A percentile compares a stretch with the other conserved stretches of the same genome.
Conservation (phyloP, 495 filamentous ascomycete genomes). For the Neohortaea acidophila region DNA sequence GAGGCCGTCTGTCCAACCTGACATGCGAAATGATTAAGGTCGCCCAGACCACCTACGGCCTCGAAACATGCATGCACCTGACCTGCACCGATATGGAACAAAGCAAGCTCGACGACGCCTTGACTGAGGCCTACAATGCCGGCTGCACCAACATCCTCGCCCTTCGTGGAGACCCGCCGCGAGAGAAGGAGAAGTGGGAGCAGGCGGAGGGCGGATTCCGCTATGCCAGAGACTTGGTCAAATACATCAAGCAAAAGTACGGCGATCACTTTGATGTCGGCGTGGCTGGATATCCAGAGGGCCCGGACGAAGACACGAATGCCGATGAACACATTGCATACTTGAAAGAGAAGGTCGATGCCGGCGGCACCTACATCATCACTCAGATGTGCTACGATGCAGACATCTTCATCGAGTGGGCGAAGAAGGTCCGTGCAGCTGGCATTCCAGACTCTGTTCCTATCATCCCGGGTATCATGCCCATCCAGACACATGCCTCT, state of each 20-base stretch:
- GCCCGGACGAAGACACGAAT: slow-evolving; percentile 81
- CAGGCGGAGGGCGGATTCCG: slow-evolving; percentile 62
- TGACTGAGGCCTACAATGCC: slow-evolving; percentile 78
- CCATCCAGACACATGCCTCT: slow-evolving; percentile 84
- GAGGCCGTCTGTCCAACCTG: slow-evolving; percentile 74
- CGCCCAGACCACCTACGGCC: slow-evolving; percentile 87
- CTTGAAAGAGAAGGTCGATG: slow-evolving; percentile 94
- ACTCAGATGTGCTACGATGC: slow-evolving; percentile 99
- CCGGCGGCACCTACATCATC: slow-evolving; percentile 81
- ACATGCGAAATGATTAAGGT: slow-evolving; percentile 97
- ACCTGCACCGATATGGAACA: slow-evolving; percentile 97
- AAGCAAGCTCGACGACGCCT: slow-evolving; percentile 76
- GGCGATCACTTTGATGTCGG: slow-evolving; percentile 96
- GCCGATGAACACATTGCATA: slow-evolving; percentile 75
- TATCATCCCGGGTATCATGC: slow-evolving; percentile 97
- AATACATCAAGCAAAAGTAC: slow-evolving; percentile 78
- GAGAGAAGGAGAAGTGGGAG: slow-evolving; percentile 83
- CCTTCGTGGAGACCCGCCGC: slow-evolving; percentile 82
- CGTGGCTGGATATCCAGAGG: slow-evolving; percentile 94
- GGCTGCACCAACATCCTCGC: slow-evolving; percentile 98
- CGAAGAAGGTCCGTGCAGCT: slow-evolving; percentile 61
- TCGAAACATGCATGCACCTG: slow-evolving; percentile 98
- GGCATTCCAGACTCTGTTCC: slow-evolving; percentile 61
- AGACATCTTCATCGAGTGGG: slow-evolving; percentile 87
- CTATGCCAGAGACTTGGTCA: slow-evolving; percentile 87